These are phyloP conservation scores for Barnettozyma sucrosica DNA, from an alignment of 805 yeast species.

Conservation along the genomic window DNA sequence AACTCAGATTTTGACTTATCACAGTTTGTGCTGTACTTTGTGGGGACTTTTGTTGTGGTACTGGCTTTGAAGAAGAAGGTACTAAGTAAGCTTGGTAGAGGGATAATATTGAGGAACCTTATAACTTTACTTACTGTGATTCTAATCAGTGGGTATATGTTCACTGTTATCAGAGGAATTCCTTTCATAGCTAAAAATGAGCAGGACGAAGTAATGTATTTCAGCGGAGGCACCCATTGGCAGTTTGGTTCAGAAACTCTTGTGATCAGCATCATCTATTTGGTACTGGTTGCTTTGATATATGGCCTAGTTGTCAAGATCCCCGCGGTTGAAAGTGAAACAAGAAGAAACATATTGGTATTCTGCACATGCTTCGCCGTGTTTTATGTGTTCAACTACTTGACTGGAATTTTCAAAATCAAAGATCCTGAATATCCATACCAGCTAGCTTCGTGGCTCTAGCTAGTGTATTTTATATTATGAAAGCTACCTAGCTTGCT, in stretches of 20 bases:
- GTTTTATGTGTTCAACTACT: conserved; percentile 17
- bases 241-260: conserved; percentile 69
- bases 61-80: conserved; percentile 44
- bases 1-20: conserved; percentile 36
- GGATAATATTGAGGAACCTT: conserved; percentile 25
- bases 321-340: conserved; percentile 21
- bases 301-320: conserved; percentile 36
- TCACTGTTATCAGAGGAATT: conserved; percentile 50
- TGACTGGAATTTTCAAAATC: conserved; percentile 17
- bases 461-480: background rate
- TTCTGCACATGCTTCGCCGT: conserved; percentile 12
- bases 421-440: conserved; percentile 19
- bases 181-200: conserved; percentile 56
- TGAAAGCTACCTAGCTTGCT: background rate
- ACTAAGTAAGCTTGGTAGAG: conserved; percentile 26
- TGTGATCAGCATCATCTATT: conserved; percentile 46
- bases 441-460: conserved; percentile 20
- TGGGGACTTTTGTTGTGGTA: conserved; percentile 38
- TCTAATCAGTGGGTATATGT: conserved; percentile 59
- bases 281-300: conserved; percentile 37
- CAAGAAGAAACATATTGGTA: conserved; percentile 6
- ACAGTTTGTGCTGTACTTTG: conserved; percentile 42
- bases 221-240: conserved; percentile 60
- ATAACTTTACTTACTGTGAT: conserved; percentile 37
- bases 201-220: conserved; percentile 44